Percentiles rank a stretch among this genome's conserved stretches.
These are phyloP conservation scores for Podospora comata DNA, from an alignment of 495 filamentous ascomycete genomes.

Conservation along the genomic window DNA sequence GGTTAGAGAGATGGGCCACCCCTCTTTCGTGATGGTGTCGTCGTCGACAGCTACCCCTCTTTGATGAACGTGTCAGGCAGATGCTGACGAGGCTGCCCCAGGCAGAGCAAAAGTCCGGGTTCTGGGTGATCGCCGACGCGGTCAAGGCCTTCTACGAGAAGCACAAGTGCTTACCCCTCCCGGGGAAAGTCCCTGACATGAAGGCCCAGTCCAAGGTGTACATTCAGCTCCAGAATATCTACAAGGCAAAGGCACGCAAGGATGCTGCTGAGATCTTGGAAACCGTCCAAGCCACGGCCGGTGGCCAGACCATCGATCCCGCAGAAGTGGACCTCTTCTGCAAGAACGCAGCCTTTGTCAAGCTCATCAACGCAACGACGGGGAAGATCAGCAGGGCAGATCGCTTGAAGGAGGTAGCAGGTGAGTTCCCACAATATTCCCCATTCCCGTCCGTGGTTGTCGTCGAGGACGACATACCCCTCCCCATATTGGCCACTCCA, in stretches of 20 bases:
- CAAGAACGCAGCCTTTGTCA: conserved; percentile 92
- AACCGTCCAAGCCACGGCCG: conserved; percentile 58
- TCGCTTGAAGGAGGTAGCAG: conserved; percentile 32
- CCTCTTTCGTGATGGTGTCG: neutral
- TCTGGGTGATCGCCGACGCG: conserved; percentile 89
- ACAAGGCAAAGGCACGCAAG: conserved; percentile 80
- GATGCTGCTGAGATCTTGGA: conserved; percentile 75
- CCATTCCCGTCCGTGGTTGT: neutral
- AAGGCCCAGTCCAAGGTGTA: conserved; percentile 93
- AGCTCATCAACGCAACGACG: conserved; percentile 61
- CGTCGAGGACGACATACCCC: neutral
- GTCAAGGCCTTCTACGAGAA: conserved; percentile 68
- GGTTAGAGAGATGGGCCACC: neutral
- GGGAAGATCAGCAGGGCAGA: conserved; percentile 24
- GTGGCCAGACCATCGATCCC: conserved; percentile 57
- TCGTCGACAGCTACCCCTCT: neutral
- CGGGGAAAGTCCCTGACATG: conserved; percentile 93
- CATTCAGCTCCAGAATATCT: conserved; percentile 86
- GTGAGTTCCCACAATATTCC: conserved; percentile 27
- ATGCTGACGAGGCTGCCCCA: conserved; percentile 26
- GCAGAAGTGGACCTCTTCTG: conserved; percentile 90
- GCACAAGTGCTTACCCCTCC: conserved; percentile 72
- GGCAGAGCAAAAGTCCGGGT: conserved; percentile 51
- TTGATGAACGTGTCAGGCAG: conserved; percentile 12
- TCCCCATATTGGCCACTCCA: conserved; percentile 2